Conservation (phyloP, 805 yeast species). For the Metschnikowia baotianmanensis region DNA sequence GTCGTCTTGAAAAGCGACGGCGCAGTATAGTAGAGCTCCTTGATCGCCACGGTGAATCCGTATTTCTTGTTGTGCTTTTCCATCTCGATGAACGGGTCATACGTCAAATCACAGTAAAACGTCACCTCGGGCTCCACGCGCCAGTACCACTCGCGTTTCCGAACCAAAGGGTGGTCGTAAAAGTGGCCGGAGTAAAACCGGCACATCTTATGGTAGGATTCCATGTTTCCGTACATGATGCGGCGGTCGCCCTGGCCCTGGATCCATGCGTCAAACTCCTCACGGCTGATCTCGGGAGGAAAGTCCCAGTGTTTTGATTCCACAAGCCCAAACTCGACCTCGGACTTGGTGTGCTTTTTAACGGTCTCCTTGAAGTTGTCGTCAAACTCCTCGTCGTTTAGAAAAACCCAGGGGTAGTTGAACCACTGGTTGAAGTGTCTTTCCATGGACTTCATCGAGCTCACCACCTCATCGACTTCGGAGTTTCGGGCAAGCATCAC, state of each 20-base stretch:
- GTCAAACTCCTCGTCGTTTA: slow-evolving; percentile 76
- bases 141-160: slow-evolving; percentile 88
- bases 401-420: slow-evolving; percentile 87
- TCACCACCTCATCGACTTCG: slow-evolving; percentile 74
- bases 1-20: slow-evolving; percentile 80
- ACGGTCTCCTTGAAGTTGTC: slow-evolving; percentile 60
- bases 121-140: slow-evolving; percentile 92
- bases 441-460: slow-evolving; percentile 73
- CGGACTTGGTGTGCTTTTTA: slow-evolving; percentile 50
- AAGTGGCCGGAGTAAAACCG: slow-evolving; percentile 65
- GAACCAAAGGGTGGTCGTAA: slow-evolving; percentile 72
- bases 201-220: slow-evolving; percentile 92
- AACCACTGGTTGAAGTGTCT: slow-evolving; percentile 92
- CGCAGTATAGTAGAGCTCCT: slow-evolving; percentile 77
- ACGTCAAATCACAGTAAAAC: slow-evolving; percentile 85
- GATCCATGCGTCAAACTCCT: slow-evolving; percentile 53
- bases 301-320: slow-evolving; percentile 68
- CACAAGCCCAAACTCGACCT: slow-evolving; percentile 71
- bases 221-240: slow-evolving; percentile 79
- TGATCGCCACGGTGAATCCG: slow-evolving; percentile 79
- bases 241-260: slow-evolving; percentile 78
- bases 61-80: slow-evolving; percentile 63
- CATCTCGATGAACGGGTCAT: slow-evolving; percentile 90
- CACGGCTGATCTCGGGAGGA: slow-evolving; percentile 36
- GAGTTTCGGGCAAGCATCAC: slow-evolving; percentile 80